Conservation (phyloP, 495 filamentous ascomycete species). For the Neurospora cerealis region DNA sequence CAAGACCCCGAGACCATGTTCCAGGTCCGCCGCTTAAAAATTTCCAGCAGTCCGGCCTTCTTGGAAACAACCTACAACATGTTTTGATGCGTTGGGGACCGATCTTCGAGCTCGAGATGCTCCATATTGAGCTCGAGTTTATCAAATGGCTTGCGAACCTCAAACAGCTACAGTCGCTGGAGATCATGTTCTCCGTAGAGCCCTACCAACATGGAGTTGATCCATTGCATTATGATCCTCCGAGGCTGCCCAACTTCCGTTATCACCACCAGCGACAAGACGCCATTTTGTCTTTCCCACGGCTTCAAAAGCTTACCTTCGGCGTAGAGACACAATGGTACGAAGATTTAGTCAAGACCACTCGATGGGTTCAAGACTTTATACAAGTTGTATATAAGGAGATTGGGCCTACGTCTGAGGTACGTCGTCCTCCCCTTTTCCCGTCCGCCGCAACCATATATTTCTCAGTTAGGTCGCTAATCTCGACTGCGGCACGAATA, state of each 20-base stretch:
- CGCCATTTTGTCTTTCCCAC: background rate
- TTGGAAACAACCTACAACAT: background rate
- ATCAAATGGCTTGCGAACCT: background rate
- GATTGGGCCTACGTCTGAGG: background rate
- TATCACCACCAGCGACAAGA: background rate
- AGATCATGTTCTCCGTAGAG: background rate
- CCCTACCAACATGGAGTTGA: background rate
- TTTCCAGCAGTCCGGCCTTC: background rate
- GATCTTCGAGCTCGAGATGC: background rate
- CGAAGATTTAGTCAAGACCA: background rate
- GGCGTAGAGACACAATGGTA: background rate
- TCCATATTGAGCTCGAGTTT: background rate
- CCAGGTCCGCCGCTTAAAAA: background rate
- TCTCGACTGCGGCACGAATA: background rate
- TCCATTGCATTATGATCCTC: background rate
- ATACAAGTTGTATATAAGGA: background rate
- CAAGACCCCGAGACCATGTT: background rate
- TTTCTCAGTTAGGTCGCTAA: background rate
- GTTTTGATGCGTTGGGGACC: background rate
- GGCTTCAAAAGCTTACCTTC: background rate
- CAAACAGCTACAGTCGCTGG: background rate
- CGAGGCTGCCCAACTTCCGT: background rate
- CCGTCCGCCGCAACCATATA: background rate
- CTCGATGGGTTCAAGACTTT: background rate
- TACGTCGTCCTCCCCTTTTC: background rate